Conservation (phyloP, 2,329 filamentous ascomycete genomes). For the Arachnomyces sp. region DNA sequence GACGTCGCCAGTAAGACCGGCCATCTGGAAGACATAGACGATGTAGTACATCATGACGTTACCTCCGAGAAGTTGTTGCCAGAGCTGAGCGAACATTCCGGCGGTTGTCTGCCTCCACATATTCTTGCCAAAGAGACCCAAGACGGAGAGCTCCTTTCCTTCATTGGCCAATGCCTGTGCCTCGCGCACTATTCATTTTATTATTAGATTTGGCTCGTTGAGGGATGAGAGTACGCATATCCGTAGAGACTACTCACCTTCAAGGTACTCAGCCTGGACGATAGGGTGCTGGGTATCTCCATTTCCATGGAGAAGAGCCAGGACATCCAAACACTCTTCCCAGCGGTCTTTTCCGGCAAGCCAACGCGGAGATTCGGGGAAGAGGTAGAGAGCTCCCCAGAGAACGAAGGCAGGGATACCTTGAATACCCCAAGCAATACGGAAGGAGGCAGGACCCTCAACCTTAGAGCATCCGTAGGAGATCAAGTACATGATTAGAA, state of each 20-base stretch:
- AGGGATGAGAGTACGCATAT: too few species aligned
- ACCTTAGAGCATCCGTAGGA: conserved; percentile 40
- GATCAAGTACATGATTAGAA: conserved; percentile 42
- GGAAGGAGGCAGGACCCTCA: conserved; percentile 32
- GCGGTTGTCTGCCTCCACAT: conserved; percentile 53
- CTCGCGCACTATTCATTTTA: too few species aligned
- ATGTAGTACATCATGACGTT: conserved; percentile 33
- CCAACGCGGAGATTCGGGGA: conserved; percentile 42
- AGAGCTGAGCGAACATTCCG: conserved; percentile 49
- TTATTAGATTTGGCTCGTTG: too few species aligned
- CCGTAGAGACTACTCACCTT: conserved; percentile 12
- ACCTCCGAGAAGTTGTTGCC: conserved; percentile 43
- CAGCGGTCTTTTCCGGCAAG: conserved; percentile 29
- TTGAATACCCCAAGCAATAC: conserved; percentile 41
- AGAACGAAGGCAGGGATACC: conserved; percentile 39
- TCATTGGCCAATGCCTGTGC: too few species aligned
- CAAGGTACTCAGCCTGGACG: conserved; percentile 42
- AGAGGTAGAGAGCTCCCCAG: conserved; percentile 37
- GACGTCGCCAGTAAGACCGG: conserved; percentile 26
- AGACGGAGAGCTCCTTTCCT: too few species aligned
- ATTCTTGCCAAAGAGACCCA: conserved; percentile 20
- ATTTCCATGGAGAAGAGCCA: conserved; percentile 39
- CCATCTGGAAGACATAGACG: conserved; percentile 34
- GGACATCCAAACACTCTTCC: conserved; percentile 37
- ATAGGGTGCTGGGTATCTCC: conserved; percentile 39